Conservation (phyloP, 257 asterid species). For the Solanum neorickii region DNA sequence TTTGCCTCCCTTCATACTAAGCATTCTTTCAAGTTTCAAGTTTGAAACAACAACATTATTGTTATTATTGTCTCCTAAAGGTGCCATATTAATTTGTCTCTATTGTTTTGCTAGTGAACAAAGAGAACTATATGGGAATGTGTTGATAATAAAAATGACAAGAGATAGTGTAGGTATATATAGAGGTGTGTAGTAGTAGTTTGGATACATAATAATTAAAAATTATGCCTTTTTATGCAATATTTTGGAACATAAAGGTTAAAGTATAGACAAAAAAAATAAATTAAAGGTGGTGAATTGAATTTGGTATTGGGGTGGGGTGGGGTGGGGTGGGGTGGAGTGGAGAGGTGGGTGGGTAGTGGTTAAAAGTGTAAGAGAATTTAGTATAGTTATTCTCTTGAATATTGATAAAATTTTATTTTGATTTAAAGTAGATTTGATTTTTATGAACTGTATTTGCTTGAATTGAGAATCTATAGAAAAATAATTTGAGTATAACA, state of each 20-base stretch:
- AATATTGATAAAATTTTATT: not conserved
- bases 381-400: not conserved
- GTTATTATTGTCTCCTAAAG: constrained; percentile 22
- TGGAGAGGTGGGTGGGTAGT: not conserved
- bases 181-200: not conserved
- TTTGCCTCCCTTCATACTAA: constrained; percentile 93
- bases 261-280: not conserved
- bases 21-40: constrained; percentile 58
- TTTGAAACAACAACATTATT: constrained; percentile 41
- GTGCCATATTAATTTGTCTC: constrained; percentile 28
- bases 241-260: not conserved
- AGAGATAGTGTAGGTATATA: not conserved
- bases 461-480: not conserved
- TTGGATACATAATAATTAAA: not conserved
- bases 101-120: not conserved
- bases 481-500: rapidly evolving
- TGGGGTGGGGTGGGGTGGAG: not conserved
- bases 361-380: not conserved
- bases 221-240: not conserved
- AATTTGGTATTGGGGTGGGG: not conserved
- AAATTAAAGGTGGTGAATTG: not conserved
- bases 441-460: not conserved
- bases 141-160: not conserved
- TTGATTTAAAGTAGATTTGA: not conserved
- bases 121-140: not conserved